phyloP scores from a whole-genome alignment of 1,139 yeast genomes.

The Candida mesenterica region DNA sequence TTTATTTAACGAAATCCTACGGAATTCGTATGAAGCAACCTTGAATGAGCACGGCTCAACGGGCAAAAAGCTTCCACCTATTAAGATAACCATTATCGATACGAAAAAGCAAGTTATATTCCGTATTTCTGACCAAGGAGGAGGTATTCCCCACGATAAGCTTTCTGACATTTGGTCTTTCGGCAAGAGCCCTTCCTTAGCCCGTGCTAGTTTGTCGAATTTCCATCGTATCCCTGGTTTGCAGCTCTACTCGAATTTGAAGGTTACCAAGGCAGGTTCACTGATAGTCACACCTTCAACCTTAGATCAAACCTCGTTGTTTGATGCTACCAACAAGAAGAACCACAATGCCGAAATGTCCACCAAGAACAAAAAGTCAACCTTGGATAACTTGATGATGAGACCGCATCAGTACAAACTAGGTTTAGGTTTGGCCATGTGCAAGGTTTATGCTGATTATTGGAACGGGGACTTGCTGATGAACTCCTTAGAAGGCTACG shows the following conservation, averaged over 20 bases:
- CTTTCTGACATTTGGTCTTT: slow-evolving; percentile 79
- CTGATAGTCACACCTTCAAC: slow-evolving; percentile 27
- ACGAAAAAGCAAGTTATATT: slow-evolving; percentile 67
- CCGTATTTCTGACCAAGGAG: slow-evolving; percentile 86
- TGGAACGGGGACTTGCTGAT: slow-evolving; percentile 90
- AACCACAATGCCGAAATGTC: slow-evolving; percentile 10
- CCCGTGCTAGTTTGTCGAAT: slow-evolving; percentile 55
- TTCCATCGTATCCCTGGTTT: slow-evolving; percentile 69
- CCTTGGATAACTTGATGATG: slow-evolving; percentile 50
- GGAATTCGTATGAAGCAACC: slow-evolving; percentile 84
- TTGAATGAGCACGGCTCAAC: slow-evolving; percentile 41
- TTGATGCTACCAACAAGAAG: slow-evolving; percentile 27
- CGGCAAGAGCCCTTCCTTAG: slow-evolving; percentile 61
- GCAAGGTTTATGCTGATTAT: slow-evolving; percentile 88
- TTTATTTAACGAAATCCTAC: slow-evolving; percentile 77
- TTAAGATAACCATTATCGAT: slow-evolving; percentile 66
- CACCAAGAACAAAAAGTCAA: slow-evolving; percentile 33
- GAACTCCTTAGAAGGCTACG: slow-evolving; percentile 85
- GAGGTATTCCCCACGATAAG: slow-evolving; percentile 67
- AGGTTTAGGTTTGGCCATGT: slow-evolving; percentile 89
- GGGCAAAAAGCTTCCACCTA: slow-evolving; percentile 56
- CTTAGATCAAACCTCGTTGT: slow-evolving; percentile 35
- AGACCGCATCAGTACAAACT: slow-evolving; percentile 73
- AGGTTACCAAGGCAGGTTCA: slow-evolving; percentile 41
- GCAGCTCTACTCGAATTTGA: slow-evolving; percentile 40